Percentiles rank a stretch among this genome's conserved stretches.
phyloP scores from a whole-genome alignment of 257 asterid genomes.

The Solanum corneliomulleri region DNA sequence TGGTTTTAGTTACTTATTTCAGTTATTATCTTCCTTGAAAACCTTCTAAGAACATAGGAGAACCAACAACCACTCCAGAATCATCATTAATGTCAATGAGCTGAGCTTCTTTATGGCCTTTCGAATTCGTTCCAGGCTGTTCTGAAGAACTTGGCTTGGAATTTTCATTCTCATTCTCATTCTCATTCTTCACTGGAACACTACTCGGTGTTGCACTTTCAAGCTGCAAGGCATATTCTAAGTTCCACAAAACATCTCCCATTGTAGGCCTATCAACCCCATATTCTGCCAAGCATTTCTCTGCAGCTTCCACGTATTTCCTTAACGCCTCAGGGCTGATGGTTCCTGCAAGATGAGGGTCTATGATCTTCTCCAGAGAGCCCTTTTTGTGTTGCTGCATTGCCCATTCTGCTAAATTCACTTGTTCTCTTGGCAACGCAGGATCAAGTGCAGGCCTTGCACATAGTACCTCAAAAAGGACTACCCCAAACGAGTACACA shows the following conservation, averaged over 20 bases:
- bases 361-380: conserved; percentile 33
- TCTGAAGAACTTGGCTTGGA: conserved; percentile 7
- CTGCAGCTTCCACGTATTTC: conserved; percentile 74
- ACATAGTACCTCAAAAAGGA: conserved; percentile 76
- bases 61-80: conserved; percentile 58
- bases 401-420: conserved; percentile 86
- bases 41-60: conserved; percentile 59
- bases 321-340: conserved; percentile 41
- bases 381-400: conserved; percentile 66
- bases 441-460: conserved; percentile 94
- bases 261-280: conserved; percentile 85
- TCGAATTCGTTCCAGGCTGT: not conserved
- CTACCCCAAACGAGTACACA: conserved; percentile 86
- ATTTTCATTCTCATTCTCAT: not conserved
- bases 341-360: conserved; percentile 29
- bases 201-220: conserved; percentile 27
- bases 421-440: conserved; percentile 73
- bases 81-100: conserved; percentile 47
- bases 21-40: conserved; percentile 61
- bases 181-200: not conserved
- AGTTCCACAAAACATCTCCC: conserved; percentile 87
- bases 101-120: conserved; percentile 7
- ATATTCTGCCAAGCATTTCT: conserved; percentile 75
- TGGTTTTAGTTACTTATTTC: not conserved
- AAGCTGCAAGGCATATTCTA: conserved; percentile 74